Conservation (phyloP, 1,284 basidiomycete species). For the Gymnopus androsaceus region DNA sequence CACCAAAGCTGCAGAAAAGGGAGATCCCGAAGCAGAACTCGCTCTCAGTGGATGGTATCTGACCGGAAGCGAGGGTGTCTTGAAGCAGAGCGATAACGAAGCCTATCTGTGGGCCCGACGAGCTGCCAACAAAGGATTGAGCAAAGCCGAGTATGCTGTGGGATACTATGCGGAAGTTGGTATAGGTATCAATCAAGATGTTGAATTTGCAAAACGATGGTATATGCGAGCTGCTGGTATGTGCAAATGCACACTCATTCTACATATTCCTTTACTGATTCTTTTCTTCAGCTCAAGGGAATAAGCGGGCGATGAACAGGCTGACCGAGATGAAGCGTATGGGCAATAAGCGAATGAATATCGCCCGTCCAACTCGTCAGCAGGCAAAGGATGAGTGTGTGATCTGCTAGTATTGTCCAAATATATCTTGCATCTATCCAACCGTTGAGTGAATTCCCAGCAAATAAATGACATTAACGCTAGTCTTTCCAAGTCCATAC, state of each 20-base stretch:
- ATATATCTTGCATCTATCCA: not conserved
- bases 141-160: constrained; percentile 95
- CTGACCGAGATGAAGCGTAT: constrained; percentile 88
- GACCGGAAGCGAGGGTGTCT: constrained; percentile 90
- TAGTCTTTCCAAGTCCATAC: constrained; percentile 58
- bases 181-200: constrained; percentile 94
- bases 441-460: no score
- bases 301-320: constrained; percentile 93
- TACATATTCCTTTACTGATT: not conserved
- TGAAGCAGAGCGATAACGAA: constrained; percentile 97
- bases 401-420: constrained; percentile 51
- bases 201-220: constrained; percentile 97
- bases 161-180: constrained; percentile 98
- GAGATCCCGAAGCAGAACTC: constrained; percentile 92
- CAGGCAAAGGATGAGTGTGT: constrained; percentile 92
- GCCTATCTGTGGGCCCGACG: constrained; percentile 96
- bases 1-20: constrained; percentile 95
- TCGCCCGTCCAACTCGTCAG: constrained; percentile 85
- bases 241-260: constrained; percentile 9
- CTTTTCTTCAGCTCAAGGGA: constrained; percentile 77
- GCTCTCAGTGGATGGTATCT: constrained; percentile 98
- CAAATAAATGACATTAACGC: not conserved
- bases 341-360: constrained; percentile 71
- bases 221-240: constrained; percentile 97
- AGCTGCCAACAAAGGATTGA: constrained; percentile 90